Evolutionary conservation across 1,139 yeast genomes (phyloP), one percentile per base, ranked within the genome.

Genomic region (Pichia sp.): DNA sequence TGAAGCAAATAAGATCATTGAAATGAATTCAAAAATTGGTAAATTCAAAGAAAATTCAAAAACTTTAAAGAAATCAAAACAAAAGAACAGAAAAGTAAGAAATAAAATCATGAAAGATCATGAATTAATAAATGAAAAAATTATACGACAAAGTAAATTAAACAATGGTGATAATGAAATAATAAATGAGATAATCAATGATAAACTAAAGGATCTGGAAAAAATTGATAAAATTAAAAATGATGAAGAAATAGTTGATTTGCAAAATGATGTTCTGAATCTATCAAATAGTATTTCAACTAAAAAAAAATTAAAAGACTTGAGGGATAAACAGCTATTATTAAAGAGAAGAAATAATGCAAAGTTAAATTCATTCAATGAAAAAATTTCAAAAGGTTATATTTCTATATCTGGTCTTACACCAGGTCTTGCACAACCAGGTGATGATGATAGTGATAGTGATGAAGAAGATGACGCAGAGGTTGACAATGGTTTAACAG

Each of bases 351-450:
- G 51, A 43, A 57, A 57, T 25, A 67, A 68, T 52, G 65, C 60
- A 35, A 72, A 70, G 30, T 12, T 42, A 12, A 32, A 39, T 15
- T 9, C 32, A n/a, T 75, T 77, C 58, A 67, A 71, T 47, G 64
- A 66, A 35, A 74, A 72, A 61, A 64, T 75, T 45, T 64, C 72
- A 50, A 67, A 66, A 46, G 79, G 79, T 15, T 58, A 61, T 44
- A 66, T 70, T 52, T 66, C 75, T 12, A 75, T 74, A 57, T 82
- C 88, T 42, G 95, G 95, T 15, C 72, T 88, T 50, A 88, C 96
- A 0, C 96, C 96, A 1, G 96, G 96, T 47, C 74, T 88, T 65
- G 96, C 96, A 0, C 96, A 95, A 16, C 94, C 87, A 22, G 95
- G 82, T 45, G 75, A 74, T 56, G 64, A 69, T 38, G 79, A 75